Base-by-base conservation (phyloP, 331 rosid species). In the Stylosanthes scabra region DNA sequence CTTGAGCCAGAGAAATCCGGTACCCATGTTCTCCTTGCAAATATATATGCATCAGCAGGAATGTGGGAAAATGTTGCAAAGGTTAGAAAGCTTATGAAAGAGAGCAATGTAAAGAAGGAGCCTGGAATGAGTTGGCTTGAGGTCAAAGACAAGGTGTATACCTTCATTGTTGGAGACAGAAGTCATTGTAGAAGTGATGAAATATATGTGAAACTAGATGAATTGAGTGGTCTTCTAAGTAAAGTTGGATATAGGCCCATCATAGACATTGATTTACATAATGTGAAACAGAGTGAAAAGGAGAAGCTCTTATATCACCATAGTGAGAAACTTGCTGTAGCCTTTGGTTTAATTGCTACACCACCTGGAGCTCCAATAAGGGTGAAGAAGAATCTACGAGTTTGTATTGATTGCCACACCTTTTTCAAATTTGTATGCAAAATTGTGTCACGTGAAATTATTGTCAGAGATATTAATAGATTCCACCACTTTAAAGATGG, bases 41-140 rank as follows among this genome's bases (percentile, higher is more conserved):
- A 93, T 80, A 91, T 91, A 70, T 91, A 91, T 64, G 91, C 97
- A 47, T 86, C 98, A 54, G 85, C 83, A 9, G 93, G 96, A 58
- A 86, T 77, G 88, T 93, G 98, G 97, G 94, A 82, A 66, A 79
- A 86, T 42, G 96, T 87, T 65, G 96, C 96, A 0, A 82, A 81
- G 55, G 88, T 83, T 74, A 86, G 98, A 85, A 86, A 77, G 83
- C 74, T 79, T 40, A 89, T 93, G 98, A 88, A 80, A 80, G 83
- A 83, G 37, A 84, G 75, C 82, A 82, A 75, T 41, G 91, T 93
- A 64, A 93, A 93, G 92, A 93, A 91, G 74, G 98, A 93, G 78
- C 98, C 97, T 20, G 96, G 92, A 47, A 85, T 93, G 83, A 93
- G 98, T 83, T 93, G 98, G 98, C 79, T 87, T 68, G 98, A 90